These are phyloP conservation scores for Neurospora discreta DNA, from an alignment of 495 filamentous ascomycete species.

Conservation along the genomic window DNA sequence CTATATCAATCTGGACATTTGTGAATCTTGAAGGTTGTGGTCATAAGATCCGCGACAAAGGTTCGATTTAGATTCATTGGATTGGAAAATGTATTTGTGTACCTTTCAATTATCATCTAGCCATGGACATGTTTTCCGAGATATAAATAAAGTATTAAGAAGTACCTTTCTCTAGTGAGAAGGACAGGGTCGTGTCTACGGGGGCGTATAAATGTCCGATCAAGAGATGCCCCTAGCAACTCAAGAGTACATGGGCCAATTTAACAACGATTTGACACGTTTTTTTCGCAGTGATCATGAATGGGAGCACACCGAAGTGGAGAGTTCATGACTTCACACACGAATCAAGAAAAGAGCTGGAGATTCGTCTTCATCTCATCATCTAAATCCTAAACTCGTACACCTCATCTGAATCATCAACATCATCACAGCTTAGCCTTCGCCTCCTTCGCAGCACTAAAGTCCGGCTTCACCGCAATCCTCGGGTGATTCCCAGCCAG, in stretches of 20 bases:
- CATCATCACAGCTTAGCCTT: conserved; percentile 28
- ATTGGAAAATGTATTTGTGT: background rate
- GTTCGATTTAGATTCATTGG: background rate
- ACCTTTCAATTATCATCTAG: background rate
- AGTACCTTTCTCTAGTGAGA: too few species aligned
- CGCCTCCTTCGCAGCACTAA: conserved; percentile 6
- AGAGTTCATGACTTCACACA: background rate
- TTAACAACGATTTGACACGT: background rate
- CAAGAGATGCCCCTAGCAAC: too few species aligned
- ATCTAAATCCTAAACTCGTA: background rate
- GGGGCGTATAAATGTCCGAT: background rate
- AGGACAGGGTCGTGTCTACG: background rate
- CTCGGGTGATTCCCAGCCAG: conserved; percentile 35
- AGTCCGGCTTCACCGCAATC: conserved; percentile 28
- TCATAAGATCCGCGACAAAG: background rate
- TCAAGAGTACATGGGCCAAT: too few species aligned
- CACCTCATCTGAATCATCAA: background rate
- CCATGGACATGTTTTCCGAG: background rate
- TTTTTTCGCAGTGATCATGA: background rate
- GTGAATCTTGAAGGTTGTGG: background rate
- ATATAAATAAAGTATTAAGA: background rate
- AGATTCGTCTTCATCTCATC: background rate
- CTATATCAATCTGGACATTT: background rate
- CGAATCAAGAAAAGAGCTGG: too few species aligned
- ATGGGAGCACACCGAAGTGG: background rate